These are phyloP conservation scores for Paracoccidioides brasiliensis DNA, from an alignment of 2,329 filamentous ascomycete species.

Conservation along the genomic window DNA sequence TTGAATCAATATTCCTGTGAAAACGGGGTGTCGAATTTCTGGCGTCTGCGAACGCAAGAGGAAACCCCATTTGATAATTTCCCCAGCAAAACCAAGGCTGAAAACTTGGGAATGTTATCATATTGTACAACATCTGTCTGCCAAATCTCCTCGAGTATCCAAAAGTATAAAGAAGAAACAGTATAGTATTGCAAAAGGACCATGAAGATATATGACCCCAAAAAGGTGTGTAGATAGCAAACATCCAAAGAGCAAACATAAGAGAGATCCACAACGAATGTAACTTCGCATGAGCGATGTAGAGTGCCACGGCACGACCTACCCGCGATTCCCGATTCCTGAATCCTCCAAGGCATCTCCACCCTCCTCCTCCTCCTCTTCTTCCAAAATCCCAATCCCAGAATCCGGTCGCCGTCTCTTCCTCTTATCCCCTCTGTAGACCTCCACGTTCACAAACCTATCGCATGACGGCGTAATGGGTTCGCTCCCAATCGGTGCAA, in stretches of 20 bases:
- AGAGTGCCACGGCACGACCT: neutral
- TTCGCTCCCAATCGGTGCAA: slow-evolving; percentile 19
- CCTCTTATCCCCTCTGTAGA: slow-evolving; percentile 26
- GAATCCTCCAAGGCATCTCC: neutral
- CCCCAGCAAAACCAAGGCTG: neutral
- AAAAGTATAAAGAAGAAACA: neutral
- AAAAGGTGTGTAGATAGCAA: neutral
- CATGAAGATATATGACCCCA: neutral
- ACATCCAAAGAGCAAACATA: neutral
- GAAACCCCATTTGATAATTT: no score
- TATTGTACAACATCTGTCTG: neutral
- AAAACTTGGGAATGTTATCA: neutral
- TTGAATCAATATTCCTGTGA: neutral
- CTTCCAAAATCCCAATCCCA: slow-evolving; percentile 27
- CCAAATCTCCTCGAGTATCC: neutral
- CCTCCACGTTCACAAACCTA: slow-evolving; percentile 31
- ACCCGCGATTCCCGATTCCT: neutral
- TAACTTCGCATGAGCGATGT: neutral
- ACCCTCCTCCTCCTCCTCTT: slow-evolving; percentile 15
- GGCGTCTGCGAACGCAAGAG: no score
- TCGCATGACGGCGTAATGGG: slow-evolving; percentile 33
- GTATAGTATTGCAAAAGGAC: neutral
- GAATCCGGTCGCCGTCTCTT: slow-evolving; percentile 25
- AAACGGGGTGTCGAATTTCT: neutral
- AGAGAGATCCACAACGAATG: neutral